Evolutionary conservation across 129 eudicot species (phyloP), one percentile per base, ranked within the genome.

Genomic region (Mikania micrantha): DNA sequence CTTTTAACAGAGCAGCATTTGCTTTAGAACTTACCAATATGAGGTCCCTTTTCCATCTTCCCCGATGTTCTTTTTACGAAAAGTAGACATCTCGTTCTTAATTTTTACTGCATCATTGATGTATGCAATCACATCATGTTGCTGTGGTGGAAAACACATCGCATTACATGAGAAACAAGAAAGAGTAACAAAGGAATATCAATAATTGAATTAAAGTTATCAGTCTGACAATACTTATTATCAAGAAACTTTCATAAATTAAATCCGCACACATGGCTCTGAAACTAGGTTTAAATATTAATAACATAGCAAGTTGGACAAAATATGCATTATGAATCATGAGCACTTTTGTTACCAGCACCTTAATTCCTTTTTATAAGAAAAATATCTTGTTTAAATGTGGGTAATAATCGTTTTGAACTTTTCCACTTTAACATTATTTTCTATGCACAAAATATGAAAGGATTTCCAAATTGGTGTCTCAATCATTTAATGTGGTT

Each of bases 61-160:
- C 47, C 84, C 85, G 41, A 86, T 85, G 72, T 67, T 80, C 22
- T 71, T 54, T 60, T 84, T 93, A 9, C 80, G 79, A 49, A 93
- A 93, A 41, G 77, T 57, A 62, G 92, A 78, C 64, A 78, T 24
- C 29, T 79, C 85, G 32, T 70, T 72, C 38, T 84, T 84, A 68
- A n/a, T 32, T 80, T 83, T 93, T 13, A 86, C 67, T 24, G 67
- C 75, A 53, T 83, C 82, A 16, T 75, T 88, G 45, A 93, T 74
- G 72, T 76, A 81, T 52, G 88, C 73, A 58, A 74, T 73, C 47
- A 70, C 68, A 70, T 93, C 98, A 82, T 79, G 74, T 93, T 89
- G 95, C 96, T 93, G 87, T 60, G 67, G 58, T 67, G 9, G 41
- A 70, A 71, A 66, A 52, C 60, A 66, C 25, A 69, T 29, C 27